Percentiles rank a stretch among this genome's conserved stretches.
These are phyloP conservation scores for Pythium dissimile DNA, from an alignment of 352 stramenopile genomes.

Conservation along the genomic window DNA sequence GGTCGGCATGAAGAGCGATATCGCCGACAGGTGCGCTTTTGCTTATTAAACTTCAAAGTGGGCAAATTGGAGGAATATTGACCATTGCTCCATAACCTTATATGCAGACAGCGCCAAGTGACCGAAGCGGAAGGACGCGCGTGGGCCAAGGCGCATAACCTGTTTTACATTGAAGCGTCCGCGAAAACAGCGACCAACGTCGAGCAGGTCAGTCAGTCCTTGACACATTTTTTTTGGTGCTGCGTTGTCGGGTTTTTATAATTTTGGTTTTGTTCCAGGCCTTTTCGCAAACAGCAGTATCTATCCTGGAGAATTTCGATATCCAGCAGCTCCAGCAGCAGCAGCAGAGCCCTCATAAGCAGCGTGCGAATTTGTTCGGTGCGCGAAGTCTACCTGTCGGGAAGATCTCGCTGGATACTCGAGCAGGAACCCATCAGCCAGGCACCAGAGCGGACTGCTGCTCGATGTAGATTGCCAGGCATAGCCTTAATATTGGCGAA, in stretches of 20 bases:
- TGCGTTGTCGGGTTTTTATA: not conserved
- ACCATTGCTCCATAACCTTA: not conserved
- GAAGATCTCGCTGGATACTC: constrained; percentile 3
- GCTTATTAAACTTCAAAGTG: not conserved
- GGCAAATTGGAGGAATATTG: not conserved
- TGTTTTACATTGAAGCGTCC: constrained; percentile 85
- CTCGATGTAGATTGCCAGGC: not conserved
- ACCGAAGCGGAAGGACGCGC: constrained; percentile 60
- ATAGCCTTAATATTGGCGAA: not conserved
- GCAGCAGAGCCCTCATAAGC: constrained; percentile 12
- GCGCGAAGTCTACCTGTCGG: constrained; percentile 17
- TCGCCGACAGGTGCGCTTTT: constrained; percentile 29
- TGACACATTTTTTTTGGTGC: not conserved
- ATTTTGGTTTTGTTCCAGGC: constrained; percentile 24
- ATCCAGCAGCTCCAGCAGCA: constrained; percentile 61
- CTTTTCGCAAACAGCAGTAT: constrained; percentile 65
- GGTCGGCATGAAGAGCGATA: constrained; percentile 83
- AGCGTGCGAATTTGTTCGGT: not conserved
- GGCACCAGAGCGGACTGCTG: constrained; percentile 1
- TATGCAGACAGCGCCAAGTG: constrained; percentile 47
- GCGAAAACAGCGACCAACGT: constrained; percentile 82
- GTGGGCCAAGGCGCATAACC: constrained; percentile 54
- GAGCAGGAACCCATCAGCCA: too few relatives aligned
- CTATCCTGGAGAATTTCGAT: constrained; percentile 77
- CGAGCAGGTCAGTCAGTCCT: constrained; percentile 69